Percentiles rank a stretch among this genome's conserved stretches.
Conservation (phyloP, 148 eudicot genomes). For the Polygonum maritimum region DNA sequence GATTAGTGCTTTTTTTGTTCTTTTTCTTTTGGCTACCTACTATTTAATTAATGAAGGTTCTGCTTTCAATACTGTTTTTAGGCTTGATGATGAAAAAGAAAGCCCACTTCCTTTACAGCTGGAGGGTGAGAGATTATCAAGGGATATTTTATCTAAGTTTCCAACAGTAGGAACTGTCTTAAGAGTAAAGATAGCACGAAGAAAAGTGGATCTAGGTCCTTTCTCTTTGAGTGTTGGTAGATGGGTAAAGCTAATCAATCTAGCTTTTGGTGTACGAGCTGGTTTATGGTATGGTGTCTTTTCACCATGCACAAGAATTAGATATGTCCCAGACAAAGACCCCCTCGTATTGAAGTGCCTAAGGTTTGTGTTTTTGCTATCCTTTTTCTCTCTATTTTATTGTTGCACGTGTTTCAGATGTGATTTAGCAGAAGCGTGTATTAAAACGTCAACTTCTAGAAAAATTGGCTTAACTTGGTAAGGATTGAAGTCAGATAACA, state of each 20-base stretch:
- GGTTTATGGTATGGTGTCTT: slow-evolving; percentile 71
- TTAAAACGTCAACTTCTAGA: neutral
- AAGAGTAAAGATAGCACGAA: slow-evolving; percentile 38
- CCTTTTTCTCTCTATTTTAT: neutral
- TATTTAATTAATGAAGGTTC: neutral
- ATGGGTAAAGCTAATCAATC: slow-evolving; percentile 59
- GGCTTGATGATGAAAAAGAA: slow-evolving; percentile 53
- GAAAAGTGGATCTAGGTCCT: slow-evolving; percentile 40
- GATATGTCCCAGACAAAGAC: slow-evolving; percentile 53
- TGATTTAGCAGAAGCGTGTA: neutral
- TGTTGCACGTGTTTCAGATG: neutral
- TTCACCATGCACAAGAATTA: slow-evolving; percentile 47
- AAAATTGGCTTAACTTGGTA: neutral
- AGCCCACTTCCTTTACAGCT: slow-evolving; percentile 50
- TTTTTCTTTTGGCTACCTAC: neutral
- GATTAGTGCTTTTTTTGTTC: neutral
- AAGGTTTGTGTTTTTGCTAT: slow-evolving; percentile 35
- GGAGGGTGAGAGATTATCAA: slow-evolving; percentile 46
- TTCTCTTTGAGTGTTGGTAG: slow-evolving; percentile 39
- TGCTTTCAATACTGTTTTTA: slow-evolving; percentile 17
- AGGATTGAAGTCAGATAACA: neutral
- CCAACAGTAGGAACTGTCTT: slow-evolving; percentile 72
- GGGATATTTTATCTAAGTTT: slow-evolving; percentile 51
- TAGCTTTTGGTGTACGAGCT: slow-evolving; percentile 29
- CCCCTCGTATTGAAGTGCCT: slow-evolving; percentile 29